Conservation (phyloP, 2,329 filamentous ascomycete species). For the Botryotinia convoluta region DNA sequence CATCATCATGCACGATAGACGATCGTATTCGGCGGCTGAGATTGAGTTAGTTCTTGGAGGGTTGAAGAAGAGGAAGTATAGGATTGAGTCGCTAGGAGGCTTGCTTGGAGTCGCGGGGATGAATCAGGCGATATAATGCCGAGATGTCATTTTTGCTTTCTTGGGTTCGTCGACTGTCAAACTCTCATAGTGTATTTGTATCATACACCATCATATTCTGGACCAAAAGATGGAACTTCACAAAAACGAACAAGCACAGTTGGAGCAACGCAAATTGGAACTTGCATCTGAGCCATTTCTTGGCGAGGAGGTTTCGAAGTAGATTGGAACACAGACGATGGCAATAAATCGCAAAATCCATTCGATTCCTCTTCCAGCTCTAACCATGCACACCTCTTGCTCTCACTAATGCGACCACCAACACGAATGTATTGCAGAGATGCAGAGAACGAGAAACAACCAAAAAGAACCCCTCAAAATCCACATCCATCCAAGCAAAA, state of each 20-base stretch:
- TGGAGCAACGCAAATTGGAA: neutral
- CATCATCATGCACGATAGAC: conserved; percentile 81
- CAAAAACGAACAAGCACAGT: neutral
- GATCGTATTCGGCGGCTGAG: conserved; percentile 83
- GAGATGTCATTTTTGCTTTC: neutral
- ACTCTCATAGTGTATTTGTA: neutral
- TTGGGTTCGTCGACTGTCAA: neutral
- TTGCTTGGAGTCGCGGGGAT: conserved; percentile 47
- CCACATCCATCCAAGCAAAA: neutral
- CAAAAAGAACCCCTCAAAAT: neutral
- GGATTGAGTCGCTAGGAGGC: conserved; percentile 67
- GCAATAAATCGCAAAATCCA: neutral
- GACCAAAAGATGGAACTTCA: neutral
- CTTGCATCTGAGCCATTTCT: neutral
- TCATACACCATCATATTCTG: neutral
- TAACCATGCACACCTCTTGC: neutral
- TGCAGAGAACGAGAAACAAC: neutral
- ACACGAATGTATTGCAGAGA: neutral
- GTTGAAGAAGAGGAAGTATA: conserved; percentile 66
- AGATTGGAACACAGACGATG: neutral
- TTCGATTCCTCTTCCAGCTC: neutral
- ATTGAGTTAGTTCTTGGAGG: conserved; percentile 69
- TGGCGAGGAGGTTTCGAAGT: neutral
- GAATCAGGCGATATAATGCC: neutral
- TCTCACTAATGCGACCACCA: neutral